Base-by-base conservation (phyloP, 2,329 filamentous ascomycete species). In the Alternaria sp. region DNA sequence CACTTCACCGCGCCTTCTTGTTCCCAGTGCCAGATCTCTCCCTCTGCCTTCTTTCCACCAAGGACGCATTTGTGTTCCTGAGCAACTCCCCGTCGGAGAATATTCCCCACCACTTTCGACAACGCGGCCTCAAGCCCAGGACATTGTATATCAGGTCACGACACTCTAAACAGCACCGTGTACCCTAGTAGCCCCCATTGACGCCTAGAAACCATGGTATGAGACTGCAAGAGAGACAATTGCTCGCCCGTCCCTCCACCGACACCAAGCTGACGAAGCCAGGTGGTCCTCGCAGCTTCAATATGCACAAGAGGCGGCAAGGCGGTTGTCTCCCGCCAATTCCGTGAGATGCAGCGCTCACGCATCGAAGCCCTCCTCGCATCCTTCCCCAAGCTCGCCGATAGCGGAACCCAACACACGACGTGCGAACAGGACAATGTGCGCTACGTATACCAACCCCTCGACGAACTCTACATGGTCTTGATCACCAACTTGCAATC, bases 381-480 rank as follows among this genome's bases (percentile, higher is more conserved):
- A 67, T 96, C 94, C 9, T 97, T 99, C 78, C 96, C 95, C 57
- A 99, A 99, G 83, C 91, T 98, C 59, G 94, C 95, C 75, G 94
- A 97, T 80, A 93, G 92, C 64, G 92, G 94, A 63, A 97, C 93
- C 53, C 95, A 99, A 81, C 95, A 99, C 81, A 99, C 95, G 28
- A 99, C 92, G 6, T 94, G 98, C 74, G 95, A 99, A 82, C 94
- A 98, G 82, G 96, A 99, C 84, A 98, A 97, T 84, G 95, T 99
- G 76, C 94, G 95, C 83, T 99, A 97, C 78, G 95, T 99, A 60
- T 99, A 99, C 85, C 95, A 99, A 80, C 96, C 95, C 62, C 87
- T 99, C 67, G 96, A 99, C 82, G 96, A 99, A 84, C 89, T 99
- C 67, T 99, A 99, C 87, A 98, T 99, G 88, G 94, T 99, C 68